phyloP scores from a whole-genome alignment of 176 grass and related monocot genomes.

The Ensete glaucum region DNA sequence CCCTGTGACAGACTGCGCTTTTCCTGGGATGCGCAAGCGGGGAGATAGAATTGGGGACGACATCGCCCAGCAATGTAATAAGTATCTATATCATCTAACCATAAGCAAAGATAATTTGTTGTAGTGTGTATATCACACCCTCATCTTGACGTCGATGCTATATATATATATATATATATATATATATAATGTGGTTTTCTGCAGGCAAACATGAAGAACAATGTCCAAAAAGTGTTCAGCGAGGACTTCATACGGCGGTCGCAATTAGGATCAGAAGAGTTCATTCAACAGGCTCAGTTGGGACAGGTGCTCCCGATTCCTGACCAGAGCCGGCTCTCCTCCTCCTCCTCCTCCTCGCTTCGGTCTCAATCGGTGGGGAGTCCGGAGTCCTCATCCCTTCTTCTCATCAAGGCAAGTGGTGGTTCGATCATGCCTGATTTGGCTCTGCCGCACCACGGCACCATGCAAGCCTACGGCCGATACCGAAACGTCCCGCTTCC shows the following conservation, averaged over 20 bases:
- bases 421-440: neutral
- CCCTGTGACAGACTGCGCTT: neutral
- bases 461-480: constrained; percentile 3
- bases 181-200: neutral
- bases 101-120: too few relatives aligned
- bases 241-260: constrained; percentile 2
- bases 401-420: constrained; percentile 8
- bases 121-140: too few relatives aligned
- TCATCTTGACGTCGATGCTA: neutral
- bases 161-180: neutral
- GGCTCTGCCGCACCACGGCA: neutral
- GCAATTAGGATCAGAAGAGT: neutral
- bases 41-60: constrained; percentile 10
- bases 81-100: too few relatives aligned
- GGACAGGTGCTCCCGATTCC: neutral
- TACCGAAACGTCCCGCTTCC: constrained; percentile 12
- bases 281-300: neutral
- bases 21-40: constrained; percentile 8
- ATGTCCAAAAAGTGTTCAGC: constrained; percentile 22
- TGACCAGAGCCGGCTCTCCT: neutral
- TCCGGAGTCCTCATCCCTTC: constrained; percentile 39
- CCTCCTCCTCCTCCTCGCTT: constrained; percentile 25
- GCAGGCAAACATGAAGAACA: constrained; percentile 44
- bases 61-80: neutral
- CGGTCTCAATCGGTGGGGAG: constrained; percentile 39